Evolutionary conservation across 371 early-diverging fungal genomes (phyloP), one percentile per base, ranked within the genome.

Genomic region (Mucor mucedo): DNA sequence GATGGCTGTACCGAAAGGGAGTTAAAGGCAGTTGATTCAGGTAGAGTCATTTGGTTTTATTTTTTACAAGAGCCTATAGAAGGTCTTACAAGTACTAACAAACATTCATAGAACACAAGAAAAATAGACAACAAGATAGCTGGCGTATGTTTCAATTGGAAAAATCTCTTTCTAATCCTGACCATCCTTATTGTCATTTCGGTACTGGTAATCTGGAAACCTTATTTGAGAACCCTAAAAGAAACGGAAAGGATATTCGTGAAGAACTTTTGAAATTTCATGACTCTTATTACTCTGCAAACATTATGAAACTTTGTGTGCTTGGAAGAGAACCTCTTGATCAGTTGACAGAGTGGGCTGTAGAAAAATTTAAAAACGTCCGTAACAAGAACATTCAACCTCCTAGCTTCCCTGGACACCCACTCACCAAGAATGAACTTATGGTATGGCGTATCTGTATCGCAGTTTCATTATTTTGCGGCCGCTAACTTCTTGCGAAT

Each of bases 231-330:
- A 76, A 80, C 4, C 95, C 97, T 0, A 77, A 81, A 16, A 52
- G 60, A 2, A 79, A 83, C 40, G 95, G 93, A 2, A 72, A 93
- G 41, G 89, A 98, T 71, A 86, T 95, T 47, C 86, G 96, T n/a
- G 84, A 88, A 32, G 88, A 89, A 60, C 77, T 97, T 29, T 73
- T 98, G 45, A 88, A 95, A 55, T 97, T 97, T 68, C 92, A 98
- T 70, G 84, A 87, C 14, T 76, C 79, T 52, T 94, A 93, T 74
- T 98, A 98, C 71, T 94, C 95, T 32, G 91, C 97, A 16, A 95
- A 97, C 69, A 90, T 95, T 39, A 98, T 97, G 98, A 91, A 91
- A 68, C 82, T 96, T n/a, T 93, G 91, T 48, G 84, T 98, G 27
- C 75, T 93, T 27, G 98, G 98, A 9, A 84, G 90, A 78, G 95